phyloP scores from a whole-genome alignment of 352 stramenopile species.

The Phytophthora uliginosa region DNA sequence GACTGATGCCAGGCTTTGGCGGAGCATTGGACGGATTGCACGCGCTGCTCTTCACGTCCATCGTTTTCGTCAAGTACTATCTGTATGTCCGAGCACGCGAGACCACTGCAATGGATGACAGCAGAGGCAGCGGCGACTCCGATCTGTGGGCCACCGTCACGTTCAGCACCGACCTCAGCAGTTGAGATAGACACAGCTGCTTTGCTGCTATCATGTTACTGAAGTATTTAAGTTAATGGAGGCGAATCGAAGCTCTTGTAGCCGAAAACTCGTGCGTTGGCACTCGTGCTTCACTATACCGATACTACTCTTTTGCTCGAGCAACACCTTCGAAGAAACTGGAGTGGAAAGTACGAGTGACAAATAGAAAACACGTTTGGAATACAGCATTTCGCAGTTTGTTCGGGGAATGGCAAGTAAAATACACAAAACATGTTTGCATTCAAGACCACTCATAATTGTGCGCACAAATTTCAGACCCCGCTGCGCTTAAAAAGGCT shows the following conservation, averaged over 20 bases:
- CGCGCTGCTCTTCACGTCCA: conserved; percentile 89
- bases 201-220: conserved; percentile 20
- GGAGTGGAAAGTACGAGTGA: no score
- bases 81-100: conserved; percentile 41
- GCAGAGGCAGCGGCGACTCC: conserved; percentile 27
- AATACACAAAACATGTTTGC: no score
- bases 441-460: no score
- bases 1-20: conserved; percentile 94
- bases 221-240: conserved; percentile 17
- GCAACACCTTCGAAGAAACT: no score
- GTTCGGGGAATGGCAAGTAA: no score
- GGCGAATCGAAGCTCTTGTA: conserved; percentile 22
- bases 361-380: no score
- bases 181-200: conserved; percentile 5
- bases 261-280: no score
- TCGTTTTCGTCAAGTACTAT: conserved; percentile 63
- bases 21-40: conserved; percentile 94
- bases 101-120: conserved; percentile 13
- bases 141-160: conserved; percentile 37
- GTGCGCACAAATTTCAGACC: no score
- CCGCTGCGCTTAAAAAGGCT: background rate
- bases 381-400: no score
- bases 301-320: no score
- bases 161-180: conserved; percentile 34
- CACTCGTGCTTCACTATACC: no score